phyloP scores from a whole-genome alignment of 139 green algal species.

The Volvox reticuliferus region DNA sequence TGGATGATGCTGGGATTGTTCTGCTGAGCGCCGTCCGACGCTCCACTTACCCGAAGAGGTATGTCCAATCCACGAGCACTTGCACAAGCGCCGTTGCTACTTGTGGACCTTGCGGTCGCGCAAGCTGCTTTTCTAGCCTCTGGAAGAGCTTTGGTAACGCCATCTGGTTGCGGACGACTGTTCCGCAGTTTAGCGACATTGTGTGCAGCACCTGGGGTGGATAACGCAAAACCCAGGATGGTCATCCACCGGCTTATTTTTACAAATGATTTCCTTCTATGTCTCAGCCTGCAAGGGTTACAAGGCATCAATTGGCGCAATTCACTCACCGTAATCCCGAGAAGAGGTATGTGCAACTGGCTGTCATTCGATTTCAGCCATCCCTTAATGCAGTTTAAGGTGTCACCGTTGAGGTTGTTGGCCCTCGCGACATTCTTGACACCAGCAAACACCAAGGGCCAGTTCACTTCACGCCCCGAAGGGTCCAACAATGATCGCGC shows the following conservation, averaged over 20 bases:
- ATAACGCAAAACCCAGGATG: background rate
- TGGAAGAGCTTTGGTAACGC: constrained; percentile 12
- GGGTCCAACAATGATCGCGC: background rate
- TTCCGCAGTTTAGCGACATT: constrained; percentile 22
- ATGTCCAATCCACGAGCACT: constrained; percentile 32
- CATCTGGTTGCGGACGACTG: constrained; percentile 39
- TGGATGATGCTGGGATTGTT: too few relatives aligned
- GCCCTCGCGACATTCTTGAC: constrained; percentile 31
- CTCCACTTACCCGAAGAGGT: constrained; percentile 29
- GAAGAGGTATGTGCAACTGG: constrained; percentile 11
- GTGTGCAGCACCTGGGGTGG: constrained; percentile 36
- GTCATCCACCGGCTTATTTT: too few relatives aligned
- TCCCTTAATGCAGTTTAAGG: constrained; percentile 12
- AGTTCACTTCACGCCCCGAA: background rate
- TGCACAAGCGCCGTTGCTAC: constrained; percentile 28
- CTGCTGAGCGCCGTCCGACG: too few relatives aligned
- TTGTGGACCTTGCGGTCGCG: constrained; percentile 23
- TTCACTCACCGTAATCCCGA: constrained; percentile 4
- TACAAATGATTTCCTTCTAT: background rate
- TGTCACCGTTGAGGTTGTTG: constrained; percentile 44
- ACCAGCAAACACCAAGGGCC: constrained; percentile 11
- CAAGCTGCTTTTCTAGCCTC: constrained; percentile 42
- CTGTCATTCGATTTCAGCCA: constrained; percentile 37
- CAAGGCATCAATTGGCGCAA: background rate
- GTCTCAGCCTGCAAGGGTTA: too few relatives aligned